These are phyloP conservation scores for Lactifluus volemus DNA, from an alignment of 768 basidiomycete genomes.

Conservation along the genomic window DNA sequence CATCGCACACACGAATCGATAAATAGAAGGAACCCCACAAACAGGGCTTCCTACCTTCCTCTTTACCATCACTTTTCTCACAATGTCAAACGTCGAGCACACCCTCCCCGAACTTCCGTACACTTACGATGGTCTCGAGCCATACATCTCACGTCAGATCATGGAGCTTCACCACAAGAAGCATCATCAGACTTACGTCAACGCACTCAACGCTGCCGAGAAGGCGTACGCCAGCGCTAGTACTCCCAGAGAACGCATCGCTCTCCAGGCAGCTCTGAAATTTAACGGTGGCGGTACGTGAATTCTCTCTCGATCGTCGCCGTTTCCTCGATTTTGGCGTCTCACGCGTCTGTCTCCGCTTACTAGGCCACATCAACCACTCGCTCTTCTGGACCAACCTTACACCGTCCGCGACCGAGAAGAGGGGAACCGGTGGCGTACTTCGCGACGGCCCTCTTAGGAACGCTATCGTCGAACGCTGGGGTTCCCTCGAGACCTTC, in stretches of 20 bases:
- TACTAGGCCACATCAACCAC: slow-evolving; percentile 81
- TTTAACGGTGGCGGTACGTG: slow-evolving; percentile 91
- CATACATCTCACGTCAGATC: slow-evolving; percentile 86
- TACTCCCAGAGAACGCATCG: slow-evolving; percentile 73
- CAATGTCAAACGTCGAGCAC: slow-evolving; percentile 30
- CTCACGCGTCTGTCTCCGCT: slow-evolving; percentile 1
- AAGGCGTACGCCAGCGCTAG: slow-evolving; percentile 55
- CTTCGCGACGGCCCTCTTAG: slow-evolving; percentile 57
- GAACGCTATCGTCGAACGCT: slow-evolving; percentile 49
- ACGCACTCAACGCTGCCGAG: slow-evolving; percentile 86
- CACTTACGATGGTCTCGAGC: slow-evolving; percentile 83
- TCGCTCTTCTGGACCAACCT: slow-evolving; percentile 96
- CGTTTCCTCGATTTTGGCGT: neutral
- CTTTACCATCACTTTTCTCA: neutral
- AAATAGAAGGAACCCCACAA: slow-evolving; percentile 11
- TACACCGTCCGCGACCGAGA: slow-evolving; percentile 46
- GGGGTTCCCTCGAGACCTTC: slow-evolving; percentile 62
- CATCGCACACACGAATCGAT: neutral
- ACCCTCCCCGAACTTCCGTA: slow-evolving; percentile 70
- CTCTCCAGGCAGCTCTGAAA: slow-evolving; percentile 83
- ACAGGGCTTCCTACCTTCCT: neutral
- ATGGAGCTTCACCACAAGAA: slow-evolving; percentile 93
- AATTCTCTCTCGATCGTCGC: neutral
- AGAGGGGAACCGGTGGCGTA: slow-evolving; percentile 52
- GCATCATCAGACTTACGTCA: slow-evolving; percentile 95